Evolutionary conservation across 441 rosid genomes (phyloP), one percentile per base, ranked within the genome.

Genomic region (Pelargonium cotyledonis): DNA sequence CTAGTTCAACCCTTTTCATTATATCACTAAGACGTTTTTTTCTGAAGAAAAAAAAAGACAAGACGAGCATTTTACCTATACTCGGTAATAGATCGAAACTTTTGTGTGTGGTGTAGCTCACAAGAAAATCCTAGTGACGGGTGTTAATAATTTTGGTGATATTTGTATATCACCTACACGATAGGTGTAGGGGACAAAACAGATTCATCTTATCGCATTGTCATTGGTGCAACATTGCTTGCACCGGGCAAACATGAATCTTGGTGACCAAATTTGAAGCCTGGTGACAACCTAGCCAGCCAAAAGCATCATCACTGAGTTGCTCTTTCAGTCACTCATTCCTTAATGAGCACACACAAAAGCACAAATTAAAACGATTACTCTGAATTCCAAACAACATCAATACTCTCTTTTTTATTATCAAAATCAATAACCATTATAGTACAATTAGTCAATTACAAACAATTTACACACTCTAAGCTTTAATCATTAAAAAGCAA

Each of bases 401-500:
- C 64, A 26, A 60, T 8, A 4, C 15, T 60, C 23, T 12, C 64
- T 18, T 19, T 60, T 60, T 60, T 31, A 60, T 60, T 60, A 60
- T 21, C 64, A 23, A 60, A 60, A 21, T 23, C 38, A 60, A 60
- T 26, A 58, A 8, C 38, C 64, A 60, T 60, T 19, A 60, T 60
- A 19, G 12, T 60, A 60, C 64, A 60, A 60, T 35, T 35, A 35
- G 38, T 35, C 38, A 35, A 35, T 60, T 26, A 60, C 38, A 19
- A 19, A 23, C 64, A 60, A 60, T 26, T 11, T 26, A 60, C 31
- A 60, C 23, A n/a, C 21, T 15, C 16, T 55, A 85, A 75, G 69
- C 61, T 68, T 66, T 26, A 65, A 35, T 60, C 65, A 66, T 66
- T 15, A 71, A 68, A 69, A 65, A 38, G 57, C 40, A 76, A 72